Conservation (phyloP, 805 yeast genomes). For the Diddensiella transvaalensis region DNA sequence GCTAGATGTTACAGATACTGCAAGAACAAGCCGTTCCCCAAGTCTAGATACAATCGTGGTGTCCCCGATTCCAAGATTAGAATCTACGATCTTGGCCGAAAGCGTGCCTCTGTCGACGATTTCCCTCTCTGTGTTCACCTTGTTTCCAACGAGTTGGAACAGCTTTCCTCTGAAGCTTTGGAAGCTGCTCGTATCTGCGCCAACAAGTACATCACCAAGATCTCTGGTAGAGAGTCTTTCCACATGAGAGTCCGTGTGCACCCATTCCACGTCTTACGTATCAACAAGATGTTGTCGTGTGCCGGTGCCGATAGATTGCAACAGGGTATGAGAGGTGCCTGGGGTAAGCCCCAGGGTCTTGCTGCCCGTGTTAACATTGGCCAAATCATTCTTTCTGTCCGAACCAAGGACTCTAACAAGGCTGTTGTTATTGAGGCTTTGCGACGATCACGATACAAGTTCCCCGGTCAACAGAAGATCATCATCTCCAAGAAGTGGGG, state of each 20-base stretch:
- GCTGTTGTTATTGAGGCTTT: slow-evolving; percentile 97
- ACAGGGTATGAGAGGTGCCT: slow-evolving; percentile 99
- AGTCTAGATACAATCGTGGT: slow-evolving; percentile 99
- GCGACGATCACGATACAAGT: slow-evolving; percentile 99
- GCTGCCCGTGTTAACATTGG: slow-evolving; percentile 99
- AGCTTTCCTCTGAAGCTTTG: slow-evolving; percentile 98
- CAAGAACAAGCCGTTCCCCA: slow-evolving; percentile 99
- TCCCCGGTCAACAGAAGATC: slow-evolving; percentile 99
- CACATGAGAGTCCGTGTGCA: slow-evolving; percentile 99
- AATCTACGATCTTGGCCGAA: slow-evolving; percentile 98
- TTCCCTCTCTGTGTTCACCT: slow-evolving; percentile 99
- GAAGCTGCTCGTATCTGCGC: slow-evolving; percentile 99
- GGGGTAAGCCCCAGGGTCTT: slow-evolving; percentile 99
- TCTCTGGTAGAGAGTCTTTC: slow-evolving; percentile 99
- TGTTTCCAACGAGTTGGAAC: slow-evolving; percentile 99
- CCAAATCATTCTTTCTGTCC: slow-evolving; percentile 95
- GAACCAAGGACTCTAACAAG: slow-evolving; percentile 98
- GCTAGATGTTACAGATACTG: slow-evolving; percentile 99
- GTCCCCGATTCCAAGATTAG: slow-evolving; percentile 99
- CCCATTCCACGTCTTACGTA: slow-evolving; percentile 99
- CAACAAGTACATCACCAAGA: slow-evolving; percentile 97
- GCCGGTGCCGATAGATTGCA: slow-evolving; percentile 99
- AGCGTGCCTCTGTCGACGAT: slow-evolving; percentile 99
- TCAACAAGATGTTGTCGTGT: slow-evolving; percentile 99
- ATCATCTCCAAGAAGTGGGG: slow-evolving; percentile 99